These are phyloP conservation scores for Colletotrichum kahawae DNA, from an alignment of 2,329 filamentous ascomycete genomes.

Conservation along the genomic window DNA sequence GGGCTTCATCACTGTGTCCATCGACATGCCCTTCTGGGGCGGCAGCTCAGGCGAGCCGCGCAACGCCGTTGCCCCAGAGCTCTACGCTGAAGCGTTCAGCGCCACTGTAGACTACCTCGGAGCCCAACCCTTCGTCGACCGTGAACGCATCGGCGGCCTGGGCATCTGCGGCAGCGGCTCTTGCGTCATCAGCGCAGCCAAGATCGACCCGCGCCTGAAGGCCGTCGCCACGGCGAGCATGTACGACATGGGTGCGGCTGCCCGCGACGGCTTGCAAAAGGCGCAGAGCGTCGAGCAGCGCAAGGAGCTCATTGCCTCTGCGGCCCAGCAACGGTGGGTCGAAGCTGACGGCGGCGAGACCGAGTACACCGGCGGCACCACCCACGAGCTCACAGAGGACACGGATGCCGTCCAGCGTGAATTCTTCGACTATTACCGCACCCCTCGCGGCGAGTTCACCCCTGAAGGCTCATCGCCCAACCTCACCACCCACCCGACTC, in stretches of 20 bases:
- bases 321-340: not conserved
- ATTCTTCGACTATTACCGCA: constrained; percentile 17
- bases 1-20: constrained; percentile 30
- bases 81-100: constrained; percentile 33
- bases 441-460: constrained; percentile 4
- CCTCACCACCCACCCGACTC: constrained; percentile 34
- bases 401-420: not conserved
- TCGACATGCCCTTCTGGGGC: constrained; percentile 30
- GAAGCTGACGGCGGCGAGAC: not conserved
- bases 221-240: constrained; percentile 24
- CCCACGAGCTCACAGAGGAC: not conserved
- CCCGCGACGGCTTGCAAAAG: not conserved
- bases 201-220: constrained; percentile 31
- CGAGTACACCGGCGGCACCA: not conserved
- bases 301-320: not conserved
- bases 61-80: constrained; percentile 29
- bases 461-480: constrained; percentile 11
- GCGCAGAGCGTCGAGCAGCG: not conserved
- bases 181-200: constrained; percentile 38
- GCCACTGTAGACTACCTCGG: constrained; percentile 35
- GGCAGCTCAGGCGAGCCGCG: constrained; percentile 28
- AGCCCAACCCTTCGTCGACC: constrained; percentile 27
- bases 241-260: constrained; percentile 10
- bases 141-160: constrained; percentile 32
- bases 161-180: constrained; percentile 35